Percentiles rank a stretch among this genome's conserved stretches.
Conservation (phyloP, 2,329 filamentous ascomycete species). For the Calonectria hawksworthii region DNA sequence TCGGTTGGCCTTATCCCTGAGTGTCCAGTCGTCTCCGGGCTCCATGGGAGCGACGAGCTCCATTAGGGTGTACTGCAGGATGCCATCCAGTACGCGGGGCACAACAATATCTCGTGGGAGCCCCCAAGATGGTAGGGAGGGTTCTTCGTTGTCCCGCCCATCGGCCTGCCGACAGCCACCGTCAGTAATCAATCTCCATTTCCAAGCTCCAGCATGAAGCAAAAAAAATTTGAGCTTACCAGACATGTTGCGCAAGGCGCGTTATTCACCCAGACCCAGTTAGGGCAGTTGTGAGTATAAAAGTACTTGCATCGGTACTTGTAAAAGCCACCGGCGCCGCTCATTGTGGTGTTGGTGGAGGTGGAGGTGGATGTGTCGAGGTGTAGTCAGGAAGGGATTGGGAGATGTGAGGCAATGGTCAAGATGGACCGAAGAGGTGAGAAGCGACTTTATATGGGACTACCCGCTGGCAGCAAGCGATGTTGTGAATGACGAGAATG, state of each 20-base stretch:
- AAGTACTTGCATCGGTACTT: conserved; percentile 71
- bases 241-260: conserved; percentile 64
- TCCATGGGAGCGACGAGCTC: conserved; percentile 57
- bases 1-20: conserved; percentile 50
- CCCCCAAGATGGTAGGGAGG: conserved; percentile 43
- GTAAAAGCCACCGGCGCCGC: conserved; percentile 60
- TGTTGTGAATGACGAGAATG: conserved; percentile 38
- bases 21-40: conserved; percentile 54
- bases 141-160: conserved; percentile 61
- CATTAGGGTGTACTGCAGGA: conserved; percentile 63
- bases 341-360: conserved; percentile 44
- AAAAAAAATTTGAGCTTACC: conserved; percentile 52
- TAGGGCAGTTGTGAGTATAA: conserved; percentile 63
- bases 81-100: conserved; percentile 60
- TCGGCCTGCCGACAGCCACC: conserved; percentile 55
- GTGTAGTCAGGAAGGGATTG: conserved; percentile 5
- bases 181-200: conserved; percentile 31
- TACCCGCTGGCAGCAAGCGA: conserved; percentile 43
- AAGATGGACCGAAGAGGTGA: conserved; percentile 19
- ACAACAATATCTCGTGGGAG: conserved; percentile 59
- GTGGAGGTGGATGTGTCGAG: conserved; percentile 19
- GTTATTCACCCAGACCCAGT: conserved; percentile 69
- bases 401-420: not conserved
- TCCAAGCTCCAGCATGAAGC: not conserved
- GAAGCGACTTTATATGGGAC: conserved; percentile 43